phyloP scores from a whole-genome alignment of 306 rosid species.

The Quercus alba region DNA sequence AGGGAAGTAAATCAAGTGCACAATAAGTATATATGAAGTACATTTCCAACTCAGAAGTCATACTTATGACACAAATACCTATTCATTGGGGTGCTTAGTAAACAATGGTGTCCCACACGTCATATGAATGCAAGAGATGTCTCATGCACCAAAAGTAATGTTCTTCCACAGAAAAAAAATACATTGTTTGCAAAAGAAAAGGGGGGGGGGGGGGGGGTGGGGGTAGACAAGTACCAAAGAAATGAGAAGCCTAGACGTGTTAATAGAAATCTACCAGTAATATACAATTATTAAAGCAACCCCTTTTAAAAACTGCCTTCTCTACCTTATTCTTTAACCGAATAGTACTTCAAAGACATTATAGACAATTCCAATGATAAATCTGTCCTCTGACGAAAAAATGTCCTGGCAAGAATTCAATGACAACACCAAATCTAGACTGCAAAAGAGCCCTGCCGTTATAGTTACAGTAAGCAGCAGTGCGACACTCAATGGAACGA shows the following conservation, averaged over 20 bases:
- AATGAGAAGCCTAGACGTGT: too few relatives aligned
- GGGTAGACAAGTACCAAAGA: too few relatives aligned
- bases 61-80: too few relatives aligned
- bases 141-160: too few relatives aligned
- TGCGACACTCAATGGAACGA: background rate
- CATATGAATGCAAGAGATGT: too few relatives aligned
- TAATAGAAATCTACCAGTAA: background rate
- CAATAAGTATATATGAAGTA: too few relatives aligned
- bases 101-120: too few relatives aligned
- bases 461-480: background rate
- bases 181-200: too few relatives aligned
- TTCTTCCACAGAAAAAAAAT: too few relatives aligned
- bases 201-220: background rate
- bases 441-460: background rate
- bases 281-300: background rate
- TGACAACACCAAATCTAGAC: conserved; percentile 1
- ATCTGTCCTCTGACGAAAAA: background rate
- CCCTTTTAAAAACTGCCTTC: background rate
- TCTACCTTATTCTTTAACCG: background rate
- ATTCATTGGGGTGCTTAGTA: too few relatives aligned
- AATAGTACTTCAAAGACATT: background rate
- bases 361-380: conserved; percentile 1
- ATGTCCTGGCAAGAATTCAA: background rate
- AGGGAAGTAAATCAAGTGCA: too few relatives aligned
- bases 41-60: too few relatives aligned